Evolutionary conservation across 495 filamentous ascomycete species (phyloP), one percentile per base, ranked within the genome.

Genomic region (Aspergillus nidulans): DNA sequence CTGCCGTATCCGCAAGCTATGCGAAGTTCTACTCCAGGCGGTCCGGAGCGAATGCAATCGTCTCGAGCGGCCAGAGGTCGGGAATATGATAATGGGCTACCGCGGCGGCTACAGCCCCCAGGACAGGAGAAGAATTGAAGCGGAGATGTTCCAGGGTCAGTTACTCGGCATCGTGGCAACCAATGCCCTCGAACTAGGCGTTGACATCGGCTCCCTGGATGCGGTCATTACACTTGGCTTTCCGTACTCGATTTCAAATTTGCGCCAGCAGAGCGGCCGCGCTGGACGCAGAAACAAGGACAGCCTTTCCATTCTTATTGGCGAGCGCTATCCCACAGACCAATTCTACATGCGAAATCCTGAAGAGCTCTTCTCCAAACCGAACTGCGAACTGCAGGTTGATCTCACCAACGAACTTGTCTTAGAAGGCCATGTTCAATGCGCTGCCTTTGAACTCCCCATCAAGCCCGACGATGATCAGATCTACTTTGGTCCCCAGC

Each of bases 311-410:
- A 83, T 99, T 12, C 76, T 99, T 1, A 79, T 99, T 3, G 94
- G 94, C n/a, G 91, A 96, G 69, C 83, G 84, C 50, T 96, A 92
- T 58, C 87, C 94, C 16, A 90, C 90, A 0, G 94, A 97, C 66
- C 95, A 97, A 63, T 86, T 91, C 67, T 97, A 94, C 70, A 98
- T 97, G 94, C 80, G 88, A 49, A 96, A 97, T 60, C 94, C 94
- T 1, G 85, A 92, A 53, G 92, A 97, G 68, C 89, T 98, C n/a
- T 97, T 98, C 69, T 92, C 86, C 0, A 87, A 88, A 56, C 91
- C 92, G 0, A 96, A 96, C 63, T 88, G 84, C 64, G 89, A 87
- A 65, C 75, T 97, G 8, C 89, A 92, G 63, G 85, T 97, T 2
- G 94, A 97, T 63, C 73, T 97, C n/a, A 72, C 85, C 39, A 97